A percentile compares a stretch with the other conserved stretches of the same genome.
Conservation (phyloP, 2,329 filamentous ascomycete species). For the Cytospora chrysosperma region DNA sequence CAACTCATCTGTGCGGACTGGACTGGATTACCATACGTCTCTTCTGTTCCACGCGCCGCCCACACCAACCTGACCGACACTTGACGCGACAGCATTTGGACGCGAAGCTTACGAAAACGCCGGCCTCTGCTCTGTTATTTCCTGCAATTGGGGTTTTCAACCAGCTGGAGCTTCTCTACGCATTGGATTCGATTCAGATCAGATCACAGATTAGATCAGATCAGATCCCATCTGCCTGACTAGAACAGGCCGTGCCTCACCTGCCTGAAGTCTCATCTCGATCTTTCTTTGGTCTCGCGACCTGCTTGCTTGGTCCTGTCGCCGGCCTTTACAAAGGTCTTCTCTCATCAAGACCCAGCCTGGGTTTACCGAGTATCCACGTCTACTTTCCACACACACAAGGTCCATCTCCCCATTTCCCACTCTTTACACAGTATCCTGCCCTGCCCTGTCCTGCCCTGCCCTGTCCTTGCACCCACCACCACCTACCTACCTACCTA, state of each 20-base stretch:
- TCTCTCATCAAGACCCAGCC: not conserved
- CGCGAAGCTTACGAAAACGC: not conserved
- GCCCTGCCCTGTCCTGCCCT: not conserved
- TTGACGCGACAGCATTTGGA: not conserved
- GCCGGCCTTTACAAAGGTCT: not conserved
- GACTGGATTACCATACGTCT: constrained; percentile 8
- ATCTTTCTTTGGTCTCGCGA: not conserved
- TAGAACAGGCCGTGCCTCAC: not conserved
- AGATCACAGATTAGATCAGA: not conserved
- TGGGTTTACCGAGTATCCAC: not conserved
- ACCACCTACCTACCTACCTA: not conserved
- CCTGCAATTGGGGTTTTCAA: not conserved
- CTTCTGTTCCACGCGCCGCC: constrained; percentile 2
- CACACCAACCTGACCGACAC: not conserved
- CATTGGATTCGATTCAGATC: not conserved
- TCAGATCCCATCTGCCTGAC: not conserved
- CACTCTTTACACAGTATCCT: not conserved
- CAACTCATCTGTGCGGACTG: constrained; percentile 4
- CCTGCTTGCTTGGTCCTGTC: not conserved
- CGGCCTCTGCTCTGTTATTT: not conserved
- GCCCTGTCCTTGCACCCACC: constrained; percentile 18
- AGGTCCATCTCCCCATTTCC: not conserved
- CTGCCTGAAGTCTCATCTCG: not conserved
- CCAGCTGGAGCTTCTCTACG: not conserved
- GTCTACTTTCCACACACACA: not conserved